phyloP scores from a whole-genome alignment of 1,284 basidiomycete species.

The Papiliotrema nemorosa region DNA sequence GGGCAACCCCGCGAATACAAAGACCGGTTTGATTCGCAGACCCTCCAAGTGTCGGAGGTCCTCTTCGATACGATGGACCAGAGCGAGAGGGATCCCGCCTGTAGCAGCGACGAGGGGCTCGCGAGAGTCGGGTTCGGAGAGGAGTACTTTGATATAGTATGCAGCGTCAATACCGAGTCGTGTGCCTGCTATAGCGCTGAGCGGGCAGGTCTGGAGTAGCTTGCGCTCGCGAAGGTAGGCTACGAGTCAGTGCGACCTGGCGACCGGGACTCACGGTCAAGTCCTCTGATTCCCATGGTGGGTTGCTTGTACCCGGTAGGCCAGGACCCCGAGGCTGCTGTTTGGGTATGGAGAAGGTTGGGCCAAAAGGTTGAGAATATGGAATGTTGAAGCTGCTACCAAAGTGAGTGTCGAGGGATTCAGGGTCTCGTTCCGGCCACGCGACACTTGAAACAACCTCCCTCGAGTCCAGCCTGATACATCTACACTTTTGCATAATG shows the following conservation, averaged over 20 bases:
- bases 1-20: slow-evolving; percentile 86
- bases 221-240: slow-evolving; percentile 82
- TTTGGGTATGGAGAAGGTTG: no score
- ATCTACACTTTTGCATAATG: no score
- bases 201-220: slow-evolving; percentile 74
- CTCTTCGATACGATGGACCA: slow-evolving; percentile 80
- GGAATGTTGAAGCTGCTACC: no score
- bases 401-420: no score
- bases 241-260: slow-evolving; percentile 38
- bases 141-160: slow-evolving; percentile 78
- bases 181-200: slow-evolving; percentile 81
- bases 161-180: slow-evolving; percentile 96
- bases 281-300: slow-evolving; percentile 16
- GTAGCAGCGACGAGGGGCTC: slow-evolving; percentile 92
- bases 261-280: slow-evolving; percentile 34
- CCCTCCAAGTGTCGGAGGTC: slow-evolving; percentile 89
- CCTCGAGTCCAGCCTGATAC: no score
- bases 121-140: slow-evolving; percentile 66
- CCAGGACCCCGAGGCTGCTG: no score
- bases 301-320: no score
- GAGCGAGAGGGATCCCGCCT: slow-evolving; percentile 83
- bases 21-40: slow-evolving; percentile 91
- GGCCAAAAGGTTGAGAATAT: no score
- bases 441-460: no score
- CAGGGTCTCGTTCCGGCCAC: no score